phyloP scores from a whole-genome alignment of 192 early-diverging fungal genomes.

The Umbelopsis sp. region DNA sequence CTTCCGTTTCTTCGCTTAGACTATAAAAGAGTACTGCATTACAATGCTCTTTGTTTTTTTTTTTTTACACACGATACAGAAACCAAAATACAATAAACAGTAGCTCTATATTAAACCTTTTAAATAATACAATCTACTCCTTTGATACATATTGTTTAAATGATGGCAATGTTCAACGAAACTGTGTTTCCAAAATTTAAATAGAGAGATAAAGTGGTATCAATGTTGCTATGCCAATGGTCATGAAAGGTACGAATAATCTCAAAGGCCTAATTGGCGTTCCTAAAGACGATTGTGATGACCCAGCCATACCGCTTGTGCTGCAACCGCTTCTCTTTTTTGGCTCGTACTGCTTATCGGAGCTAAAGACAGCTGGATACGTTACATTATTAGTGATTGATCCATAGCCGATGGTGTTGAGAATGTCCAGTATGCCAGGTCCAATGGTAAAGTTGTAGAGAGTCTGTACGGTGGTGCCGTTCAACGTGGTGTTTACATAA shows the following conservation, averaged over 20 bases:
- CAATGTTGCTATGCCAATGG: background rate
- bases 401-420: constrained; percentile 39
- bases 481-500: constrained; percentile 19
- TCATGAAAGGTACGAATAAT: background rate
- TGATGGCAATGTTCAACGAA: too few relatives aligned
- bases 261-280: background rate
- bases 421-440: constrained; percentile 35
- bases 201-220: too few relatives aligned
- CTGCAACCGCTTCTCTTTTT: background rate
- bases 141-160: too few relatives aligned
- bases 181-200: too few relatives aligned
- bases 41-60: background rate
- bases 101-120: background rate
- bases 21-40: background rate
- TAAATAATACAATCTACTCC: background rate
- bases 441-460: constrained; percentile 36
- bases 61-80: constrained; percentile 17
- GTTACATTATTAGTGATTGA: constrained; percentile 26
- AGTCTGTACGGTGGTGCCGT: background rate
- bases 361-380: constrained; percentile 20
- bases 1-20: constrained; percentile 32
- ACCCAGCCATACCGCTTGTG: background rate
- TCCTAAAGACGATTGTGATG: background rate
- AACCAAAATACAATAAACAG: constrained; percentile 8
- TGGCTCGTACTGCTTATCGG: constrained; percentile 1